Conservation (phyloP, 2,329 filamentous ascomycete genomes). For the Fusarium albosuccineum region DNA sequence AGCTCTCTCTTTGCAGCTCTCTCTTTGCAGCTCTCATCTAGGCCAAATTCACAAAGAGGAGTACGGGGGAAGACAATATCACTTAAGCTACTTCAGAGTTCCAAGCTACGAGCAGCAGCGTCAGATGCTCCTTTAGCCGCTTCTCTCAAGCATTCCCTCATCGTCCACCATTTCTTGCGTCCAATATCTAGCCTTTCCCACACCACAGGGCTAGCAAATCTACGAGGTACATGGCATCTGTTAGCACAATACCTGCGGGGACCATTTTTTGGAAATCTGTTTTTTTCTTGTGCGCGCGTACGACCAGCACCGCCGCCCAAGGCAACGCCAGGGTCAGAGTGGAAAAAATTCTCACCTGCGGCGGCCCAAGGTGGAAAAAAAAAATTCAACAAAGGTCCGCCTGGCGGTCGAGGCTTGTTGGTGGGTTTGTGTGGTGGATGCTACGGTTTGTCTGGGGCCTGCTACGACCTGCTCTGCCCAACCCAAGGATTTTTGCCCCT, state of each 20-base stretch:
- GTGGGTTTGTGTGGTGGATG: slow-evolving; percentile 41
- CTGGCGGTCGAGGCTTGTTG: slow-evolving; percentile 37
- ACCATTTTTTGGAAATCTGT: slow-evolving; percentile 11
- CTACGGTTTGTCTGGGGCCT: slow-evolving; percentile 20
- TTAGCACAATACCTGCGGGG: slow-evolving; percentile 47
- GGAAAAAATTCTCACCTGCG: slow-evolving; percentile 45
- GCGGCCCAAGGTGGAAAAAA: slow-evolving; percentile 36
- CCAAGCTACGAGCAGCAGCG: not conserved
- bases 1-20: too few relatives aligned
- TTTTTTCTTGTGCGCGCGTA: slow-evolving; percentile 30
- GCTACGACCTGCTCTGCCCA: slow-evolving; percentile 43
- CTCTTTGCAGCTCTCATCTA: not conserved
- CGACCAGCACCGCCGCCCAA: slow-evolving; percentile 30
- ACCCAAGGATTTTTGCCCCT: slow-evolving; percentile 43
- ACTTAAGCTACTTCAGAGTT: not conserved
- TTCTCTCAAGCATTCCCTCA: slow-evolving; percentile 5
- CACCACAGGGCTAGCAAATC: slow-evolving; percentile 21
- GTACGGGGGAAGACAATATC: not conserved
- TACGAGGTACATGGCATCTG: slow-evolving; percentile 47
- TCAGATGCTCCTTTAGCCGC: slow-evolving; percentile 2
- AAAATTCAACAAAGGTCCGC: slow-evolving; percentile 39
- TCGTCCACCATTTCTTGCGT: slow-evolving; percentile 10
- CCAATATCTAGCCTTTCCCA: slow-evolving; percentile 13
- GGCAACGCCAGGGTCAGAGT: not conserved
- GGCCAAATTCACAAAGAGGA: too few relatives aligned